A percentile compares a stretch with the other conserved stretches of the same genome.
Conservation (phyloP, 805 yeast genomes). For the Starmerella floris region DNA sequence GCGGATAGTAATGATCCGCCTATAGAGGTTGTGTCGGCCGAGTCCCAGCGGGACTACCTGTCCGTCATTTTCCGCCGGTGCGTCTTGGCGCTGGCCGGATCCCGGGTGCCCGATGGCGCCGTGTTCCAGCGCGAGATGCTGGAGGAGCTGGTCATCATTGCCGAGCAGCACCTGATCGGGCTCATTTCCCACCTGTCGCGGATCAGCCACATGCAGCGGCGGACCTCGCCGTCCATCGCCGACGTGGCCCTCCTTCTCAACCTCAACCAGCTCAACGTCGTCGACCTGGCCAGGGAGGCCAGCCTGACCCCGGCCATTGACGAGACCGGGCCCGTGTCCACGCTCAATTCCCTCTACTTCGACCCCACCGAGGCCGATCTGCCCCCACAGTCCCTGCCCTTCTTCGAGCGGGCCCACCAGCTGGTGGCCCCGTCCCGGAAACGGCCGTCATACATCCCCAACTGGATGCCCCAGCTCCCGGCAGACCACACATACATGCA, state of each 20-base stretch:
- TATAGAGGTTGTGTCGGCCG: not conserved
- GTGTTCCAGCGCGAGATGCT: conserved; percentile 21
- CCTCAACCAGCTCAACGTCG: conserved; percentile 22
- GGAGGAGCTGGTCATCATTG: conserved; percentile 24
- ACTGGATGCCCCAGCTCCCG: conserved; percentile 77
- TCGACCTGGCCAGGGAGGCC: conserved; percentile 25
- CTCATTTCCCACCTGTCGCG: conserved; percentile 22
- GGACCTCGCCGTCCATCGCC: conserved; percentile 25
- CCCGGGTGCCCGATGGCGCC: conserved; percentile 13
- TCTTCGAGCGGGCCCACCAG: conserved; percentile 38
- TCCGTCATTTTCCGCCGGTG: conserved; percentile 21
- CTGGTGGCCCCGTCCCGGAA: conserved; percentile 42
- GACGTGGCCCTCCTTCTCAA: conserved; percentile 27
- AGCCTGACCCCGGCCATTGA: conserved; percentile 16
- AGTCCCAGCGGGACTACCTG: conserved; percentile 18
- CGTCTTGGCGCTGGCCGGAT: conserved; percentile 21
- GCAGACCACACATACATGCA: conserved; percentile 84
- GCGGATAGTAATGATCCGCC: not conserved
- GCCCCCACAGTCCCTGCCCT: conserved; percentile 36
- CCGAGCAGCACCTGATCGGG: conserved; percentile 25
- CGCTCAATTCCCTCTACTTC: conserved; percentile 22
- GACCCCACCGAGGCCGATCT: conserved; percentile 27
- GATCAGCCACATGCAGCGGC: conserved; percentile 26
- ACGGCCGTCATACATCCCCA: conserved; percentile 41
- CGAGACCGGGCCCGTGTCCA: conserved; percentile 16